Evolutionary conservation across 1,284 basidiomycete genomes (phyloP), one percentile per base, ranked within the genome.

Genomic region (Microbotryum silenes-acaulis): DNA sequence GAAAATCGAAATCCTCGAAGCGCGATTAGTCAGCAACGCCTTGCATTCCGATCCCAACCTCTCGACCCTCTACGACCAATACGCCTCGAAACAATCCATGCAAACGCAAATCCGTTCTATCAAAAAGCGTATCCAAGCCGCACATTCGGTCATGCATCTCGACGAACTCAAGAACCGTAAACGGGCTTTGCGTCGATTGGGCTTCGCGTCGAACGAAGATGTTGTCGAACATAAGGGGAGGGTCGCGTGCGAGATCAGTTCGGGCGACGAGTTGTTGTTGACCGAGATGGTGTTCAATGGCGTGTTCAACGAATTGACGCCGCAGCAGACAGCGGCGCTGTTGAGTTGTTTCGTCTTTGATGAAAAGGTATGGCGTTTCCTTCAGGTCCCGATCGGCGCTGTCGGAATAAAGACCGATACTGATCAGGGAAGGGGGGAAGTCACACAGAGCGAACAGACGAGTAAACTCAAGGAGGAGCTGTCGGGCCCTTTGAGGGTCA

Each of bases 261-360:
- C 93, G 1, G 96, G 96, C 16, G 96, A 99, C 73, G 96, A 99
- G 77, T 77, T 99, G 54, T 80, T 99, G 33, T 80, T 99, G 64
- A 98, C 96, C 1, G 96, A 99, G 76, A 82, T 99, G 74, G 88
- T 98, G 68, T 98, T 99, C 80, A 92, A 96, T 69, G 94, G 94
- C 58, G 87, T 86, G 4, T 98, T 99, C 81, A 97, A 97, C 73
- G 76, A 88, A 3, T 77, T 98, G 47, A 79, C 83, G 0, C 93
- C 96, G 0, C 91, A 97, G 73, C 91, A 97, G 67, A 91, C 88
- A 72, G 94, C 94, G 0, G 90, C 91, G 1, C 75, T 99, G 20
- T 78, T 97, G 29, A 91, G 89, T 70, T 97, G 94, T 74, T 99
- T 98, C 73, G 94, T 98, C 20, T 98, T 98, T 75, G 83, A 86